Evolutionary conservation across 75 land plant genomes (phyloP).

Genomic region (Pinus tabuliformis): DNA sequence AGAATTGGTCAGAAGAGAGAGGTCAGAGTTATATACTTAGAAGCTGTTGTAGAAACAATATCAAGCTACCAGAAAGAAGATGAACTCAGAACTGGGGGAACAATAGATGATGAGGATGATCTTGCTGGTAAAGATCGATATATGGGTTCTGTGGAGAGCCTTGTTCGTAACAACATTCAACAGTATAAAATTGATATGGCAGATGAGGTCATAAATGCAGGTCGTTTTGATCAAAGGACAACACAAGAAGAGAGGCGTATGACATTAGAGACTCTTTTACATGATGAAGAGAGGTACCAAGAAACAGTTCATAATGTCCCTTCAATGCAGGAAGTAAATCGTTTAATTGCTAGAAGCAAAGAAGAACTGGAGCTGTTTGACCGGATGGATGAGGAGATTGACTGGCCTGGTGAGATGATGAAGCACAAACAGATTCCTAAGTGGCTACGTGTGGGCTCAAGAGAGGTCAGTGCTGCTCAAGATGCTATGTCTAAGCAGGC

Average conservation of each 20-base stretch:
- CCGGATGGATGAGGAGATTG: constrained; percentile 96
- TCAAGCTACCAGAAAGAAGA: constrained; percentile 95
- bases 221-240: constrained; percentile 99
- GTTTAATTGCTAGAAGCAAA: constrained; percentile 96
- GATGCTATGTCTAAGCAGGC: constrained; percentile 81
- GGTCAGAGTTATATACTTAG: constrained; percentile 98
- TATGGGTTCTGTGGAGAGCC: constrained; percentile 95
- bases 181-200: constrained; percentile 99
- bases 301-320: constrained; percentile 99
- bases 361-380: constrained; percentile 95
- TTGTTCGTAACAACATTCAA: constrained; percentile 96
- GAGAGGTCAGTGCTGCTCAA: constrained; percentile 80
- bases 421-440: constrained; percentile 79
- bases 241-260: constrained; percentile 98
- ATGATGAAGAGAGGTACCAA: constrained; percentile 98
- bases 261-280: constrained; percentile 91
- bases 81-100: constrained; percentile 86
- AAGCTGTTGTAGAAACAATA: constrained; percentile 96
- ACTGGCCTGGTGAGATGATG: constrained; percentile 90
- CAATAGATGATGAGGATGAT: constrained; percentile 84
- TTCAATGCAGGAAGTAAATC: constrained; percentile 92
- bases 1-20: constrained; percentile 98
- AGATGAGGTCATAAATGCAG: constrained; percentile 99
- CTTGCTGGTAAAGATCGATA: constrained; percentile 98
- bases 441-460: constrained; percentile 88